Percentiles rank a stretch among this genome's conserved stretches.
Conservation (phyloP, 2,329 filamentous ascomycete genomes). For the Coniochaeta ligniaria region DNA sequence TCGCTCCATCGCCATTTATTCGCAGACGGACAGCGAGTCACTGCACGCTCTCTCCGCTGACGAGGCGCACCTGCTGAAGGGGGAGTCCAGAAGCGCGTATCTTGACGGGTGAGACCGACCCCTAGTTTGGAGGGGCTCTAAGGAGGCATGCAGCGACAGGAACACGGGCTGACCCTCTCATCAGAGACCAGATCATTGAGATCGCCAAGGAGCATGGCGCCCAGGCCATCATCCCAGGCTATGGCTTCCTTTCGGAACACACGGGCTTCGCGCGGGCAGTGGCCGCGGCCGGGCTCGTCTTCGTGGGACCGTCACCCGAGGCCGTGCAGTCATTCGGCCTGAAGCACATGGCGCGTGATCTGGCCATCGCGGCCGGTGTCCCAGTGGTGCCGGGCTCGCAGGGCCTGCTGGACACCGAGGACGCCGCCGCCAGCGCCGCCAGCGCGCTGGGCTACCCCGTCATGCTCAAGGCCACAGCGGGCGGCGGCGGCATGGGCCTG, state of each 20-base stretch:
- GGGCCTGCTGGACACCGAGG: slow-evolving; percentile 6
- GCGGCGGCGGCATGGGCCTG: slow-evolving; percentile 55
- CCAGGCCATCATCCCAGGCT: slow-evolving; percentile 36
- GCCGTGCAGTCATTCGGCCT: slow-evolving; percentile 49
- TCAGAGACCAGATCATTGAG: slow-evolving; percentile 16
- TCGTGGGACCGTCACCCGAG: slow-evolving; percentile 48
- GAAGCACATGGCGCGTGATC: slow-evolving; percentile 48
- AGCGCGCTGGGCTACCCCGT: slow-evolving; percentile 27
- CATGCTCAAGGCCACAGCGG: slow-evolving; percentile 48
- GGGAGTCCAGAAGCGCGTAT: too few species aligned
- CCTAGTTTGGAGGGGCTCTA: too few species aligned
- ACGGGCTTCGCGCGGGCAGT: slow-evolving; percentile 49
- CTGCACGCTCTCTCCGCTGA: too few species aligned
- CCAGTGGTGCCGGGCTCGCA: slow-evolving; percentile 28
- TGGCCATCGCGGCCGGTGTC: slow-evolving; percentile 39
- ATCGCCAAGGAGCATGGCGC: slow-evolving; percentile 14
- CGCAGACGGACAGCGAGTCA: too few species aligned
- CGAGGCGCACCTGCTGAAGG: too few species aligned
- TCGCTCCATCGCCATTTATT: too few species aligned
- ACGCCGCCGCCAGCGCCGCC: slow-evolving; percentile 44
- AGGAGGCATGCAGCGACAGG: too few species aligned
- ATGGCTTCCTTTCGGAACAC: slow-evolving; percentile 59
- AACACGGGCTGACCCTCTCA: neutral
- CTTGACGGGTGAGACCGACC: too few species aligned
- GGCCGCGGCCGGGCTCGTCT: slow-evolving; percentile 43